A percentile compares a stretch with the other conserved stretches of the same genome.
These are phyloP conservation scores for Trichoderma sp. DNA, from an alignment of 2,329 filamentous ascomycete genomes.

Conservation along the genomic window DNA sequence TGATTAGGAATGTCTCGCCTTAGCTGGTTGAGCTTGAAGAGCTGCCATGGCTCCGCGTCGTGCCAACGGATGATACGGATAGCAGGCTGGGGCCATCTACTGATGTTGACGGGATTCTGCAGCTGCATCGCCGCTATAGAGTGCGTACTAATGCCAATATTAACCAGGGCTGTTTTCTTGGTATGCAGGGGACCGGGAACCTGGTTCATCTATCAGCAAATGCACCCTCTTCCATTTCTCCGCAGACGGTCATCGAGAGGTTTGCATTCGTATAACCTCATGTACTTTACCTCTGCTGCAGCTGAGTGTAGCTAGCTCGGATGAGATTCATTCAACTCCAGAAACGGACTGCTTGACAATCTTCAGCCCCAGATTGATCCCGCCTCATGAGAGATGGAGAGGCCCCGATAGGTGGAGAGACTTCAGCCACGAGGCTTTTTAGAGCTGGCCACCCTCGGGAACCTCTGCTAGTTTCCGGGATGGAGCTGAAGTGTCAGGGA, in stretches of 20 bases:
- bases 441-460: not conserved
- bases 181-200: not conserved
- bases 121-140: not conserved
- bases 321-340: no score
- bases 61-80: not conserved
- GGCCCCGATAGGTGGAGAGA: slow-evolving; percentile 38
- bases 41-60: not conserved
- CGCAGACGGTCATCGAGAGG: not conserved
- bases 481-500: not conserved
- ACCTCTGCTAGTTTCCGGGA: slow-evolving; percentile 1
- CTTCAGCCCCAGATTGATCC: not conserved
- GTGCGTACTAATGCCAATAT: slow-evolving; percentile 1
- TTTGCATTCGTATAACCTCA: not conserved
- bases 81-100: not conserved
- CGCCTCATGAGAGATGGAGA: slow-evolving; percentile 37
- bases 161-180: slow-evolving; percentile 6
- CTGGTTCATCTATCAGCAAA: slow-evolving; percentile 1
- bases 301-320: not conserved
- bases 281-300: not conserved
- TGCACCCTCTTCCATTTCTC: not conserved
- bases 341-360: not conserved
- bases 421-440: slow-evolving; percentile 19
- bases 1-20: not conserved
- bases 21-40: not conserved
- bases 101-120: not conserved